phyloP scores from a whole-genome alignment of 441 rosid species.

The Eutrema salsugineum region DNA sequence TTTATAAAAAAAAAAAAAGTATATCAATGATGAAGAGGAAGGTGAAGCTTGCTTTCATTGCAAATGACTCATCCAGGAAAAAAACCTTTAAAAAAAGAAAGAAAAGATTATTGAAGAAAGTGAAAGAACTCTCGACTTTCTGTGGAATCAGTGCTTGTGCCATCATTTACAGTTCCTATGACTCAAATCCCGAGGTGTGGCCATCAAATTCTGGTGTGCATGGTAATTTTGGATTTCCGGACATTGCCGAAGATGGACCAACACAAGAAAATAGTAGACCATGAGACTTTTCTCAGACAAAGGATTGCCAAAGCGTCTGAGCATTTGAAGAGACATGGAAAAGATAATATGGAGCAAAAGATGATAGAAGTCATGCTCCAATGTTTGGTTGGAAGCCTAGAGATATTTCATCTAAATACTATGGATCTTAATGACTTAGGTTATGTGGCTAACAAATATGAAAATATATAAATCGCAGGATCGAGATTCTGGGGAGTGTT shows the following conservation, averaged over 20 bases:
- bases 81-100: slow-evolving; percentile 57
- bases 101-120: slow-evolving; percentile 61
- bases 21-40: slow-evolving; percentile 56
- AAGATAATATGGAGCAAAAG: slow-evolving; percentile 48
- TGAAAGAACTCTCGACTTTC: slow-evolving; percentile 45
- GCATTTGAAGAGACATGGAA: slow-evolving; percentile 37
- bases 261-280: slow-evolving; percentile 52
- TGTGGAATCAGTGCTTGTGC: slow-evolving; percentile 55
- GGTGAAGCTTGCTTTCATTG: slow-evolving; percentile 58
- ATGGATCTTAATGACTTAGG: slow-evolving; percentile 43
- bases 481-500: not conserved
- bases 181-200: slow-evolving; percentile 42
- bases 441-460: slow-evolving; percentile 17
- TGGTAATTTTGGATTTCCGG: slow-evolving; percentile 36
- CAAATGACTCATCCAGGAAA: slow-evolving; percentile 51
- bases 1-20: not conserved
- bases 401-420: slow-evolving; percentile 16
- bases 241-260: slow-evolving; percentile 52
- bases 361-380: slow-evolving; percentile 45
- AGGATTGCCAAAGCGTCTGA: slow-evolving; percentile 39
- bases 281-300: slow-evolving; percentile 42
- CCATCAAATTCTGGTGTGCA: slow-evolving; percentile 30
- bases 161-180: slow-evolving; percentile 45
- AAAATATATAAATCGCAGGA: slow-evolving; percentile 1
- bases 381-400: slow-evolving; percentile 28